Percentiles rank a stretch among this genome's conserved stretches.
phyloP scores from a whole-genome alignment of 2,329 filamentous ascomycete species.

The Biscogniauxia sp. region DNA sequence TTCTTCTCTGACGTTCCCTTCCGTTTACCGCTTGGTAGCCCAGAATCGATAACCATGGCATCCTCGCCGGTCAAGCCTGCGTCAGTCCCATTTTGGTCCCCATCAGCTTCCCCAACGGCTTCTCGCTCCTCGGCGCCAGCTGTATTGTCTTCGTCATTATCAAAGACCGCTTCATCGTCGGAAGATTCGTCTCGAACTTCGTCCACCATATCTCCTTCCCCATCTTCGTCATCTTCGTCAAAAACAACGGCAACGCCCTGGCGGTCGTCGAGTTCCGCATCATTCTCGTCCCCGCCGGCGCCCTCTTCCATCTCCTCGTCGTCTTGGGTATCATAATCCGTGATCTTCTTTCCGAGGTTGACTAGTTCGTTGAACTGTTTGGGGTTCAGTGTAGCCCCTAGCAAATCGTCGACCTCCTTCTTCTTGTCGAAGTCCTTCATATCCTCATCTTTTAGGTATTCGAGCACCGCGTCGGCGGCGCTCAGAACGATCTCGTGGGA shows the following conservation, averaged over 20 bases:
- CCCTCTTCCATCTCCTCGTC: constrained; percentile 82
- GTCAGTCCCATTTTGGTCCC: constrained; percentile 49
- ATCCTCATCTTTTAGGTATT: constrained; percentile 91
- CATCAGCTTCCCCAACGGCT: constrained; percentile 48
- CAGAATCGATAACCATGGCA: constrained; percentile 81
- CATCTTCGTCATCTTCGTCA: constrained; percentile 86
- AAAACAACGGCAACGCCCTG: constrained; percentile 98
- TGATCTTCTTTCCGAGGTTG: constrained; percentile 97
- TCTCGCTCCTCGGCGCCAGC: constrained; percentile 52
- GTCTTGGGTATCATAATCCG: constrained; percentile 94
- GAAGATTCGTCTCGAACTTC: constrained; percentile 88
- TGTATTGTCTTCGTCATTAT: constrained; percentile 56
- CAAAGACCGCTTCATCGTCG: constrained; percentile 71
- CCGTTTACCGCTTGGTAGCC: constrained; percentile 45
- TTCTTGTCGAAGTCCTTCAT: constrained; percentile 98
- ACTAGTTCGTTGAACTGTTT: constrained; percentile 97
- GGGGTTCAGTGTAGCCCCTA: constrained; percentile 76
- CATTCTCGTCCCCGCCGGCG: constrained; percentile 59
- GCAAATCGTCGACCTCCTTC: constrained; percentile 90
- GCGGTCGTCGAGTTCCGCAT: constrained; percentile 83
- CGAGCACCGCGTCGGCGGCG: constrained; percentile 86
- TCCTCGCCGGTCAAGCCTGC: constrained; percentile 58
- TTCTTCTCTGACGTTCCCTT: constrained; percentile 53
- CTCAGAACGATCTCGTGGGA: constrained; percentile 88
- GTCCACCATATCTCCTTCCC: constrained; percentile 71